Evolutionary conservation across 345 rosid species (phyloP).

Genomic region (Populus simonii): DNA sequence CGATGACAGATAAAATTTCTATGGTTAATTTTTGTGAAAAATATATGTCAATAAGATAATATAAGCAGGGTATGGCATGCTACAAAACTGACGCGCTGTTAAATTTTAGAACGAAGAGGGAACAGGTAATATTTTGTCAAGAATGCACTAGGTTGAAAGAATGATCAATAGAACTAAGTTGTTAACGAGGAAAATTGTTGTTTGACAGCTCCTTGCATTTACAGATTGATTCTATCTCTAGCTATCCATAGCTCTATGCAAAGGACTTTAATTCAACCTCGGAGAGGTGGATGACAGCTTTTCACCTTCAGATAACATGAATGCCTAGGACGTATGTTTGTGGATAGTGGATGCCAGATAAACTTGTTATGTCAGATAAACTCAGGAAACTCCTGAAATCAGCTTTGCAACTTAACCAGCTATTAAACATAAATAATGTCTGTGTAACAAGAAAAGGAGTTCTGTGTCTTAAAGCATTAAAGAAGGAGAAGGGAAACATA

Average conservation of each 20-base stretch:
- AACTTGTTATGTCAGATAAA: neutral
- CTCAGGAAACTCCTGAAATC: neutral
- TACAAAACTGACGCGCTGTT: neutral
- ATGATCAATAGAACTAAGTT: neutral
- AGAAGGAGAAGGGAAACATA: neutral
- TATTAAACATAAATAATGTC: neutral
- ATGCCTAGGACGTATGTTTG: neutral
- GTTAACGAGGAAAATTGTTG: neutral
- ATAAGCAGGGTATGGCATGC: neutral
- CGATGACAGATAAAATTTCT: neutral
- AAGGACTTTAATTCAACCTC: neutral
- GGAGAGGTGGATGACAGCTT: neutral
- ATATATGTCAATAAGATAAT: neutral
- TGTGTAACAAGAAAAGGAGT: neutral
- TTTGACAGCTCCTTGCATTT: conserved; percentile 1
- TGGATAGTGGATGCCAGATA: neutral
- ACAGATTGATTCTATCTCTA: neutral
- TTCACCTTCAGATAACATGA: neutral
- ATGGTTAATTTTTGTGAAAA: neutral
- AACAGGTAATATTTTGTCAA: neutral
- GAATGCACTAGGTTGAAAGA: neutral
- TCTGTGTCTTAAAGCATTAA: neutral
- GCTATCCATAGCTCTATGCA: neutral
- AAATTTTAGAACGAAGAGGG: neutral
- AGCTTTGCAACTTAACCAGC: neutral